Percentiles rank a stretch among this genome's conserved stretches.
These are phyloP conservation scores for Allomyces javanicus DNA, from an alignment of 192 early-diverging fungal species.

Conservation along the genomic window DNA sequence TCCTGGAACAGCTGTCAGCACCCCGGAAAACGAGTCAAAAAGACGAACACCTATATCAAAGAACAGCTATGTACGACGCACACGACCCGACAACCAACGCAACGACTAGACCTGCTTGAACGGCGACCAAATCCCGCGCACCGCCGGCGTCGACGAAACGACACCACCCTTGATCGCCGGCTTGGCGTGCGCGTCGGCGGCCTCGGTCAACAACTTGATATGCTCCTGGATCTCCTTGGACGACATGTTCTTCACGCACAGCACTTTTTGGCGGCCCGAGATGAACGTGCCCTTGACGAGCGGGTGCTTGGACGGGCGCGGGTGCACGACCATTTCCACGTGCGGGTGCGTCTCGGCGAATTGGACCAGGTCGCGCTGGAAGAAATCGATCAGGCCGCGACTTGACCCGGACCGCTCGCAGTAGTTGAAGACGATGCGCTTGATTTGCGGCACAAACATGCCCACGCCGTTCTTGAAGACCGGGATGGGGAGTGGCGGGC, in stretches of 20 bases:
- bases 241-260: constrained; percentile 43
- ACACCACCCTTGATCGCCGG: constrained; percentile 45
- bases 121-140: constrained; percentile 66
- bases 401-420: constrained; percentile 64
- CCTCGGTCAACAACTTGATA: constrained; percentile 38
- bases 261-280: constrained; percentile 25
- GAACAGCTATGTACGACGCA: too few species aligned
- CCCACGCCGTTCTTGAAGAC: constrained; percentile 40
- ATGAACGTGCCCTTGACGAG: constrained; percentile 42
- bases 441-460: constrained; percentile 51
- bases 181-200: constrained; percentile 36
- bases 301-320: constrained; percentile 50
- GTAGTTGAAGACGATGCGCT: constrained; percentile 61
- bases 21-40: too few species aligned
- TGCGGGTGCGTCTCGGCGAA: constrained; percentile 54
- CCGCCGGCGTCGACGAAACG: constrained; percentile 53
- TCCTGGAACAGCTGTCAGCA: too few species aligned
- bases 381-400: constrained; percentile 50
- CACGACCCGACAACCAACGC: too few species aligned
- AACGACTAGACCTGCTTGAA: constrained; percentile 16
- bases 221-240: constrained; percentile 37
- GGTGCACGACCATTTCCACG: constrained; percentile 56
- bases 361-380: constrained; percentile 35
- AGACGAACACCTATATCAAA: too few species aligned
- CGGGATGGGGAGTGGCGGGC: background rate